Evolutionary conservation across 495 filamentous ascomycete species (phyloP), one percentile per base, ranked within the genome.

Genomic region (Penicillium angulare): DNA sequence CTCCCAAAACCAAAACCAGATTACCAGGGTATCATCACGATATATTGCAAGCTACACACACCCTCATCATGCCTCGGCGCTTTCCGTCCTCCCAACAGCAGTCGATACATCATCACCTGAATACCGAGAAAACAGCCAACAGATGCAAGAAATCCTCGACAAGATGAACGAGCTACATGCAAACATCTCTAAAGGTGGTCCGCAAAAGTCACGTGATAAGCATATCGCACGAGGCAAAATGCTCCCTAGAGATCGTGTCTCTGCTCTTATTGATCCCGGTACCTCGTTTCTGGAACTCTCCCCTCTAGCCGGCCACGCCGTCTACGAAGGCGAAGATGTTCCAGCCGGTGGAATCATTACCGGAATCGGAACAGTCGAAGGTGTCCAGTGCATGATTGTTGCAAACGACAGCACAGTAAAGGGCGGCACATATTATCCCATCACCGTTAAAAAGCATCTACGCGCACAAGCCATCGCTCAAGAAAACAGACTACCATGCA

Each of bases 401-500:
- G 93, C 91, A 21, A 98, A 98, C 60, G 93, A 98, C 64, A 92
- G 88, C 76, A 98, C 93, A 12, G 93, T 96, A 53, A 98, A 98
- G 73, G 93, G 95, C n/a, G 93, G 93, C 39, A 97, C 95, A 2
- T 98, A 98, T 72, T 97, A 91, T 67, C 93, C 93, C 0, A 92
- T 98, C 44, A 98, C 93, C 2, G 91, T 98, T 26, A 96, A 96
- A 75, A 98, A 98, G 73, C 95, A 97, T 71, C 77, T 97, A 12
- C 84, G 93, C 47, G 93, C 93, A 18, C 93, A 98, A 68, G 86
- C 83, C 20, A 86, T 97, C 48, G 93, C 93, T 2, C 81, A 89
- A 53, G 88, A 97, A 67, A 98, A 97, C 62, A 83, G 78, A 54
- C 65, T 89, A 4, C 86, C 86, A 0, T 98, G 93, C 67, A 88